Conservation (phyloP, 2,329 filamentous ascomycete genomes). For the Colletotrichum sp. region DNA sequence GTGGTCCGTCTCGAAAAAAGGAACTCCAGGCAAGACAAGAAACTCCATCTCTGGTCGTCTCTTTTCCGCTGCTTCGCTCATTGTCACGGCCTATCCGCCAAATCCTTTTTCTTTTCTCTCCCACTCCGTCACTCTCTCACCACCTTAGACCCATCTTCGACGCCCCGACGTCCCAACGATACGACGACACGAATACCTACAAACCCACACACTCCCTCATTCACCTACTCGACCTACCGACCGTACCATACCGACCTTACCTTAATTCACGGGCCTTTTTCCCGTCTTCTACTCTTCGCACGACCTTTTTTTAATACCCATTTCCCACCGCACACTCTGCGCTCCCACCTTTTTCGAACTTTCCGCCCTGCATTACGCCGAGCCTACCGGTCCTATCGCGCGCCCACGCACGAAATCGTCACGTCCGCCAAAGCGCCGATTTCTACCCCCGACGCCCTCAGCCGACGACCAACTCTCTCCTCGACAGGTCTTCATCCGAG, state of each 20-base stretch:
- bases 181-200: background rate
- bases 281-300: background rate
- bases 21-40: constrained; percentile 12
- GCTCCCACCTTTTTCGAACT: constrained; percentile 8
- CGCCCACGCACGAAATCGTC: background rate
- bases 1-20: constrained; percentile 5
- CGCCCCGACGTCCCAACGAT: constrained; percentile 3
- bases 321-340: constrained; percentile 6
- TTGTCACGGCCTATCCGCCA: constrained; percentile 13
- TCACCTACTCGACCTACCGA: background rate
- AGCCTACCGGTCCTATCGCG: constrained; percentile 1
- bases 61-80: constrained; percentile 3
- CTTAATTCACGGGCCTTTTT: constrained; percentile 13
- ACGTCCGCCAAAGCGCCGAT: constrained; percentile 6
- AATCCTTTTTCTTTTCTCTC: constrained; percentile 12
- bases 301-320: constrained; percentile 15
- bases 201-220: background rate
- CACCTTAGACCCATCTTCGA: background rate
- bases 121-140: constrained; percentile 1
- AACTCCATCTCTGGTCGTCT: background rate
- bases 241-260: background rate
- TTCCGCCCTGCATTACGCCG: background rate
- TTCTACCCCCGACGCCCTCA: background rate
- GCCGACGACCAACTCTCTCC: background rate
- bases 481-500: background rate